Evolutionary conservation across 2,329 filamentous ascomycete species (phyloP).

Genomic region (Nigrospora oryzae): DNA sequence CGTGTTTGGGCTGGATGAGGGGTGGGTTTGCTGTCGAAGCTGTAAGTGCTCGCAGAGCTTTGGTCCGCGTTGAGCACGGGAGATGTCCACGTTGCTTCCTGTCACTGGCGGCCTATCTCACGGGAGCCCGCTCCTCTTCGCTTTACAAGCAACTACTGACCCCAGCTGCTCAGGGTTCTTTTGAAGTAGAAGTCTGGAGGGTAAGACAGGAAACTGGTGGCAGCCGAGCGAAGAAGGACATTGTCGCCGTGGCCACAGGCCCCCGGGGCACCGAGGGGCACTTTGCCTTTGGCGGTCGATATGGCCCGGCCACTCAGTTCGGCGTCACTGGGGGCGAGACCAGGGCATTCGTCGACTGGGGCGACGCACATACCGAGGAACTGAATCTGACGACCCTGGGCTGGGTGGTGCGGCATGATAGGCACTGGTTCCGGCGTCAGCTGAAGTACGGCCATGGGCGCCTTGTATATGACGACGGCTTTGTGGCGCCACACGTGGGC

Average conservation of each 20-base stretch:
- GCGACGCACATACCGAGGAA: conserved; percentile 1
- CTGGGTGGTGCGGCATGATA: conserved; percentile 2
- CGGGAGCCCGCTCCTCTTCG: neutral
- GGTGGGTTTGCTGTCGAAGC: conserved; percentile 25
- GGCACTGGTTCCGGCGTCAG: conserved; percentile 15
- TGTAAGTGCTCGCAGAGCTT: no score
- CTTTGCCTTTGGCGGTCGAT: neutral
- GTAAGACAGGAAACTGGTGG: conserved; percentile 2
- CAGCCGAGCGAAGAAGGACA: neutral
- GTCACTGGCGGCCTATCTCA: neutral
- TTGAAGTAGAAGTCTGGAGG: conserved; percentile 9
- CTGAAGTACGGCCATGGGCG: conserved; percentile 2
- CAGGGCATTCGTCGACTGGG: conserved; percentile 4
- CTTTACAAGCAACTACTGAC: conserved; percentile 4
- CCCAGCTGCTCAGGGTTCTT: conserved; percentile 6
- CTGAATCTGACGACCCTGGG: neutral
- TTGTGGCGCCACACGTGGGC: conserved; percentile 6
- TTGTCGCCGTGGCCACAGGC: neutral
- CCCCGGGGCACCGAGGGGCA: neutral
- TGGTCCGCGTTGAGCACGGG: neutral
- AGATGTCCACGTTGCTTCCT: neutral
- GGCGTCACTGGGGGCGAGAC: conserved; percentile 1
- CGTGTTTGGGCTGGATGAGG: conserved; percentile 22
- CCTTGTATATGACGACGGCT: conserved; percentile 7
- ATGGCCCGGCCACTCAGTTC: neutral